phyloP scores from a whole-genome alignment of 495 filamentous ascomycete species.

The Penicillium cataractarum region DNA sequence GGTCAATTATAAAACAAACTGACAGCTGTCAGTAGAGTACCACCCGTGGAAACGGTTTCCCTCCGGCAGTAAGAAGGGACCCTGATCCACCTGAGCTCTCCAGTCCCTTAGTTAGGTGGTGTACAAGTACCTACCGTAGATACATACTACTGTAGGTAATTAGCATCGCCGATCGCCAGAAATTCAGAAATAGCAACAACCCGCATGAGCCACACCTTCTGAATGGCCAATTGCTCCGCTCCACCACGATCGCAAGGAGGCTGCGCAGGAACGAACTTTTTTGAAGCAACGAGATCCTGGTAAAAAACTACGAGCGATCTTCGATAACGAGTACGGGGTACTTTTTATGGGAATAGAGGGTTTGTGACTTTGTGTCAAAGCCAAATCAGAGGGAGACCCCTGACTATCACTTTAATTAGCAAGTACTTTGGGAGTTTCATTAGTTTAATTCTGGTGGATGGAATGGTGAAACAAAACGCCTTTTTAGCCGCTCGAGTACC shows the following conservation, averaged over 20 bases:
- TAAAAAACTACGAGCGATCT: no score
- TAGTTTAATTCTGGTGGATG: background rate
- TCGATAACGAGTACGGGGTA: background rate
- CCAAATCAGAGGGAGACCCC: conserved; percentile 1
- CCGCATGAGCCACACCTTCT: conserved; percentile 17
- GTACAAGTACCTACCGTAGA: no score
- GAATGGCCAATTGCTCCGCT: conserved; percentile 1
- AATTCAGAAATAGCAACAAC: conserved; percentile 17
- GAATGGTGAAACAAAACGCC: conserved; percentile 6
- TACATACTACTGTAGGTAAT: no score
- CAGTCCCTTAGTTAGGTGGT: no score
- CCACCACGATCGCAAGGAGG: conserved; percentile 15
- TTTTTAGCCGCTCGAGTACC: background rate
- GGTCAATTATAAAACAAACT: background rate
- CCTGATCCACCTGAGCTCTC: conserved; percentile 10
- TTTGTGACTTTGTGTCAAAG: background rate
- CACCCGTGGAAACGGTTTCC: background rate
- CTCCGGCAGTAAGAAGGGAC: background rate
- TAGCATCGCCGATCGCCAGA: no score
- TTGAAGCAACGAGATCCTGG: background rate
- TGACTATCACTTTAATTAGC: conserved; percentile 15
- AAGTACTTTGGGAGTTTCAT: background rate
- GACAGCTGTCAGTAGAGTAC: background rate
- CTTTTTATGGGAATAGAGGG: background rate
- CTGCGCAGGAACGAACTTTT: background rate